phyloP scores from a whole-genome alignment of 2,329 filamentous ascomycete species.

The Podosphaera xanthii region DNA sequence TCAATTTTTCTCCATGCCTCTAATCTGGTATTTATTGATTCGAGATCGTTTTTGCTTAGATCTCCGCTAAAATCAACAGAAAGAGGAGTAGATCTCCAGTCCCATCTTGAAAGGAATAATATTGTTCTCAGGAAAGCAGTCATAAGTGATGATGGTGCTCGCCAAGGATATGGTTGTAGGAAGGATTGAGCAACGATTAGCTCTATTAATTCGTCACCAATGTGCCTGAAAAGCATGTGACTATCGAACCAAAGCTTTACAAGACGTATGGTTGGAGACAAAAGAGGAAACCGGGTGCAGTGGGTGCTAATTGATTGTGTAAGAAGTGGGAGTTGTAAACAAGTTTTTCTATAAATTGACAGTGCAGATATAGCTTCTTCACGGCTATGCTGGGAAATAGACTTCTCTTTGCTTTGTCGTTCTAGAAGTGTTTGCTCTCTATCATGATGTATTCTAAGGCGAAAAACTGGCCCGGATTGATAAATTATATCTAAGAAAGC shows the following conservation, averaged over 20 bases:
- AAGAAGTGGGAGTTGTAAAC: constrained; percentile 51
- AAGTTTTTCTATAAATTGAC: constrained; percentile 46
- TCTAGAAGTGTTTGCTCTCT: constrained; percentile 64
- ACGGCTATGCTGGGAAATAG: constrained; percentile 36
- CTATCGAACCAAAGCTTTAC: constrained; percentile 74
- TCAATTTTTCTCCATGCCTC: constrained; percentile 75
- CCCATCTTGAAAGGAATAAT: constrained; percentile 63
- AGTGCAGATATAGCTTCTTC: constrained; percentile 50
- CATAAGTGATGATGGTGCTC: constrained; percentile 48
- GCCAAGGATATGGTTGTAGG: constrained; percentile 61
- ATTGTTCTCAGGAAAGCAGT: constrained; percentile 68
- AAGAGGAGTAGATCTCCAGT: constrained; percentile 70
- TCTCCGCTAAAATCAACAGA: constrained; percentile 52
- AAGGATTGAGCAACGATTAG: constrained; percentile 61
- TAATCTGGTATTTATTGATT: constrained; percentile 45
- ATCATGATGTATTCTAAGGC: constrained; percentile 72
- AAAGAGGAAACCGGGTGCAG: constrained; percentile 54
- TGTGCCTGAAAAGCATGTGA: constrained; percentile 57
- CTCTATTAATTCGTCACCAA: constrained; percentile 65
- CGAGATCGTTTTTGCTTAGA: constrained; percentile 36
- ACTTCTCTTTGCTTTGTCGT: constrained; percentile 53
- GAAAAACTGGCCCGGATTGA: constrained; percentile 48
- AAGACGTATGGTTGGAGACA: constrained; percentile 65
- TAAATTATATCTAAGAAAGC: constrained; percentile 67
- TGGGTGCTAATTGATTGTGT: constrained; percentile 62